These are phyloP conservation scores for Globisporangium nunn DNA, from an alignment of 352 stramenopile genomes.

Conservation along the genomic window DNA sequence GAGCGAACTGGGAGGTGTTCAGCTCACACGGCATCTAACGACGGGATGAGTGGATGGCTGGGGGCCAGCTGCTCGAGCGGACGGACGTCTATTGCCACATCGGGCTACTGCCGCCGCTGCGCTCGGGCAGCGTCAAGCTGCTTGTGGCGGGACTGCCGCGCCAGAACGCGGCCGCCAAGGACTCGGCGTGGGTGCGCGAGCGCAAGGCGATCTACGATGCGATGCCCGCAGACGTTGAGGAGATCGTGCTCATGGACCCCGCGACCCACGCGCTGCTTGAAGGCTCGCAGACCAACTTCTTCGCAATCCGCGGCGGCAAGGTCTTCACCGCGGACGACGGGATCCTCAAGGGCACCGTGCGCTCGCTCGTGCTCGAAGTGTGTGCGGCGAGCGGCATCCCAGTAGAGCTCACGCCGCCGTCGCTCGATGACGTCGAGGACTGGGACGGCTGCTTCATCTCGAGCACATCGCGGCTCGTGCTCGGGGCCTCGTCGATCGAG, in stretches of 20 bases:
- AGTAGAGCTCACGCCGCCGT: constrained; percentile 43
- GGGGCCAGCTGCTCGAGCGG: constrained; percentile 10
- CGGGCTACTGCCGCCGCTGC: constrained; percentile 51
- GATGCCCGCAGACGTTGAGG: constrained; percentile 58
- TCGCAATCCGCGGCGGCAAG: constrained; percentile 37
- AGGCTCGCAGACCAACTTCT: constrained; percentile 86
- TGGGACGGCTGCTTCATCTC: constrained; percentile 83
- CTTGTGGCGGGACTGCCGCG: constrained; percentile 56
- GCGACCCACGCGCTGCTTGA: constrained; percentile 45
- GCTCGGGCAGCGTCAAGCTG: constrained; percentile 59
- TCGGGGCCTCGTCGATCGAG: constrained; percentile 43
- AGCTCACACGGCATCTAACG: no score
- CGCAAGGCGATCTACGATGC: constrained; percentile 69
- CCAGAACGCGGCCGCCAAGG: constrained; percentile 70
- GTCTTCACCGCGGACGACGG: constrained; percentile 63
- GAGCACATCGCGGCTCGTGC: constrained; percentile 74
- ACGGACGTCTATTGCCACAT: constrained; percentile 72
- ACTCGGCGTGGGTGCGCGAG: constrained; percentile 69
- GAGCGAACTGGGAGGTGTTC: no score
- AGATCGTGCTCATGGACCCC: constrained; percentile 84
- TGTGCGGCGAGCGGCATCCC: constrained; percentile 46
- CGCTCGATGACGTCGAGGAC: constrained; percentile 38
- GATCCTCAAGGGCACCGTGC: constrained; percentile 75
- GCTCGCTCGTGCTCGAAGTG: constrained; percentile 62
- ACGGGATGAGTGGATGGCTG: no score